phyloP scores from a whole-genome alignment of 257 asterid species.

The Leptodermis oblonga region DNA sequence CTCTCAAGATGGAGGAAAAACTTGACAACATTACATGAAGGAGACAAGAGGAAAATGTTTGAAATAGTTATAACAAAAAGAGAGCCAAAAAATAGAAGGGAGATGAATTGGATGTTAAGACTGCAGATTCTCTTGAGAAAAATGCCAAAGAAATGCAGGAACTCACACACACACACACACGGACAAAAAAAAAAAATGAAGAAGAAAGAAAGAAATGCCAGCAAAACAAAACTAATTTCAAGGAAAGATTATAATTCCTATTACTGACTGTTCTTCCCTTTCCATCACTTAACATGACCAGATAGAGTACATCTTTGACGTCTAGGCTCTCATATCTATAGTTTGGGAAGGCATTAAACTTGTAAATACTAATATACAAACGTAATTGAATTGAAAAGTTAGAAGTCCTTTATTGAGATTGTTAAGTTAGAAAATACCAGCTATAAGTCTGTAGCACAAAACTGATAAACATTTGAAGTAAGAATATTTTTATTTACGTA shows the following conservation, averaged over 20 bases:
- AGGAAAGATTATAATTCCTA: background rate
- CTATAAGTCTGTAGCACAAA: background rate
- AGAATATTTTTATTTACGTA: background rate
- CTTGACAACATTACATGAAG: background rate
- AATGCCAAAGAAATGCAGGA: no score
- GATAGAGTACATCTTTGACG: background rate
- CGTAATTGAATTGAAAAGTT: background rate
- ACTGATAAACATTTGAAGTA: background rate
- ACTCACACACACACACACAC: no score
- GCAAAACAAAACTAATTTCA: background rate
- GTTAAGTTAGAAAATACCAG: background rate
- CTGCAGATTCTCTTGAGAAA: background rate
- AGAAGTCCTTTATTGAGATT: background rate
- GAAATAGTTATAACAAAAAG: background rate
- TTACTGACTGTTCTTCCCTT: background rate
- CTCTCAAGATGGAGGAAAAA: background rate
- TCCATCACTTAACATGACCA: slow-evolving; percentile 1
- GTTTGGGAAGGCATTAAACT: background rate
- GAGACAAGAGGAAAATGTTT: background rate
- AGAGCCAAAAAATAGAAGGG: background rate
- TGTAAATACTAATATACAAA: background rate
- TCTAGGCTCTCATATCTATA: background rate
- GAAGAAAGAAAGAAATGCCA: background rate
- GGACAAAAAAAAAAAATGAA: no score
- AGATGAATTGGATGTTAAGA: background rate